Evolutionary conservation across 2,329 filamentous ascomycete genomes (phyloP), one percentile per base, ranked within the genome.

Genomic region (Aspergillus flavus): DNA sequence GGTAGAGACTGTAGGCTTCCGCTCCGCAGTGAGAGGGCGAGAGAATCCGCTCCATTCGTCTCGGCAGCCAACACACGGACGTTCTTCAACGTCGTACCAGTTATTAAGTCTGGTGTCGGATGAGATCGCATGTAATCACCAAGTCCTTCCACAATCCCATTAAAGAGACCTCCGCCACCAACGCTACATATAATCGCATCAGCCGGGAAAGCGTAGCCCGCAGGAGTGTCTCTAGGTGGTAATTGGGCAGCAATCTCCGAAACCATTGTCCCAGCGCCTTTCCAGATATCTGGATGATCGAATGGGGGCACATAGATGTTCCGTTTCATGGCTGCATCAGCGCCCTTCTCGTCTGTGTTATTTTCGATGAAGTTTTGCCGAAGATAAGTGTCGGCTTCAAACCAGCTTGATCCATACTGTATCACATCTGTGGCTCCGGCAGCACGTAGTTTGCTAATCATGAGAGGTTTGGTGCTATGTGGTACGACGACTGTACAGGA

Each of bases 111-210:
- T 41, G 34, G 45, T 1, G 16, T 16, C 6, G 77, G 75, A 6
- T 66, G 56, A 43, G 62, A 55, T 30, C 64, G 59, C n/a, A 71
- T 43, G 61, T 71, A 61, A 45, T 64, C 58, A 66, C 64, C 82
- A 11, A 93, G 78, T 5, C 89, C 91, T 65, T 87, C 80, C 77
- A 91, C 85, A 59, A 95, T 78, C 4, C 92, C 92, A 71, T 88
- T 90, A 54, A 96, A 84, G 23, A 95, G 78, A 0, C 92, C 91
- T 10, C 92, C 92, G 6, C 92, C 92, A 12, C 92, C 92, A 34
- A 93, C 90, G 61, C 84, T 89, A 76, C 90, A 93, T 54, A 94
- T 84, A n/a, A 96, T 82, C 23, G 83, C 90, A 72, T 93, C 88
- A 3, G 91, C 85, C 2, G 80, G 79, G 41, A 77, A 77, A 1